Percentiles rank a stretch among this genome's conserved stretches.
Conservation (phyloP, 352 stramenopile genomes). For the Blastocystis hominis region DNA sequence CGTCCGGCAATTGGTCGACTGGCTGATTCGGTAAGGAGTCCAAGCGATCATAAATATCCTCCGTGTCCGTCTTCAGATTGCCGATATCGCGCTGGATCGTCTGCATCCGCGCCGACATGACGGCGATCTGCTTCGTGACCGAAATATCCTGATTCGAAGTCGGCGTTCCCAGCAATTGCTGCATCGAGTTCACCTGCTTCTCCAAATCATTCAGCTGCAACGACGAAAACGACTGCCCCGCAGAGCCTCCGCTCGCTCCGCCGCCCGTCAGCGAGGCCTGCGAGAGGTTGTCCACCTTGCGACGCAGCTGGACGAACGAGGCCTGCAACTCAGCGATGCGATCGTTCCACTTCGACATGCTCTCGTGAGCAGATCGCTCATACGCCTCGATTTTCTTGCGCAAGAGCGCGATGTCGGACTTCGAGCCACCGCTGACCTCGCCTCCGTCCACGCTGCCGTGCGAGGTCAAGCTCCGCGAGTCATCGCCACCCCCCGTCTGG, state of each 20-base stretch:
- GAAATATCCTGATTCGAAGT: background rate
- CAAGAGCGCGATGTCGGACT: background rate
- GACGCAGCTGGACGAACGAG: background rate
- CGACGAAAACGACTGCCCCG: background rate
- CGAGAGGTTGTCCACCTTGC: background rate
- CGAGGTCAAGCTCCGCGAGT: background rate
- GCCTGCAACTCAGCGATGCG: background rate
- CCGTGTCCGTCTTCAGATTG: background rate
- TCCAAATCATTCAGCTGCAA: background rate
- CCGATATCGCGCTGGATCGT: background rate
- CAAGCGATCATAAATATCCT: background rate
- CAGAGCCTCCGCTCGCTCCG: too few species aligned
- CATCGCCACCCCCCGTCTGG: too few species aligned
- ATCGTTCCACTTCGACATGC: background rate
- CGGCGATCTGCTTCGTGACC: background rate
- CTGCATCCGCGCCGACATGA: background rate
- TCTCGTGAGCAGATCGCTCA: background rate
- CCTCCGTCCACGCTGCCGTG: background rate
- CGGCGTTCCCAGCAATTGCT: background rate
- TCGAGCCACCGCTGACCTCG: background rate
- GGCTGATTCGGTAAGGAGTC: too few species aligned
- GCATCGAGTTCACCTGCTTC: background rate
- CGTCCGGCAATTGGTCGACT: too few species aligned
- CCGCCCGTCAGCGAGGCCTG: background rate
- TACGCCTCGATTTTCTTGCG: background rate